These are phyloP conservation scores for Dioscorea dumetorum DNA, from an alignment of 106 monocot species.

Conservation along the genomic window DNA sequence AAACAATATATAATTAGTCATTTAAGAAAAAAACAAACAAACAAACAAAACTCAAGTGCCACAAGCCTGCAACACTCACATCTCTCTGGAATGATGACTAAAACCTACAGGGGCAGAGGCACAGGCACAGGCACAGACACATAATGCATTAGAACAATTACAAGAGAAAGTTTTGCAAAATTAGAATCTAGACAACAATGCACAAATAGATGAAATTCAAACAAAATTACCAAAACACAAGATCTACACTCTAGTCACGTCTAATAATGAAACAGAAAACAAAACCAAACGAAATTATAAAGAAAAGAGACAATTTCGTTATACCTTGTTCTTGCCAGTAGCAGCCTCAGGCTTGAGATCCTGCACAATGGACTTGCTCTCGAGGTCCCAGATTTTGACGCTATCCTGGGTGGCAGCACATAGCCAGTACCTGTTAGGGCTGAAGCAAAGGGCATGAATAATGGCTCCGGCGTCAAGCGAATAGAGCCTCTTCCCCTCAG, in stretches of 20 bases:
- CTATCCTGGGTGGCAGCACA: slow-evolving; percentile 10
- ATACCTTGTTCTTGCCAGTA: slow-evolving; percentile 7
- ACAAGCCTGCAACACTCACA: background rate
- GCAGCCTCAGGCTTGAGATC: slow-evolving; percentile 7
- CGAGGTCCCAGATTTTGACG: slow-evolving; percentile 13
- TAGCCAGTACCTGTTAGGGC: slow-evolving; percentile 11
- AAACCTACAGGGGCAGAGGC: too few relatives aligned
- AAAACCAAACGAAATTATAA: background rate
- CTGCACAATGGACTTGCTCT: slow-evolving; percentile 13
- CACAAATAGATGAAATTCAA: background rate
- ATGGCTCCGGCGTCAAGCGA: slow-evolving; percentile 6
- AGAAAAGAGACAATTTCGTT: background rate
- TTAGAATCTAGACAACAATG: background rate
- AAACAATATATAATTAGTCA: background rate
- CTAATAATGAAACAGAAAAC: background rate
- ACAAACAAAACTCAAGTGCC: background rate
- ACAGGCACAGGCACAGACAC: too few relatives aligned
- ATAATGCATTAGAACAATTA: too few relatives aligned
- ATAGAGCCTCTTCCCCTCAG: slow-evolving; percentile 11
- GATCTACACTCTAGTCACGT: background rate
- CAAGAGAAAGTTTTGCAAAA: too few relatives aligned
- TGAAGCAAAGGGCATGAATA: slow-evolving; percentile 8
- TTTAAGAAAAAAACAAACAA: background rate
- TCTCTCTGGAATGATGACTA: background rate
- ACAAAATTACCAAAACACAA: background rate